Evolutionary conservation across 495 filamentous ascomycete genomes (phyloP).

Genomic region (Achaetomiella virescens): DNA sequence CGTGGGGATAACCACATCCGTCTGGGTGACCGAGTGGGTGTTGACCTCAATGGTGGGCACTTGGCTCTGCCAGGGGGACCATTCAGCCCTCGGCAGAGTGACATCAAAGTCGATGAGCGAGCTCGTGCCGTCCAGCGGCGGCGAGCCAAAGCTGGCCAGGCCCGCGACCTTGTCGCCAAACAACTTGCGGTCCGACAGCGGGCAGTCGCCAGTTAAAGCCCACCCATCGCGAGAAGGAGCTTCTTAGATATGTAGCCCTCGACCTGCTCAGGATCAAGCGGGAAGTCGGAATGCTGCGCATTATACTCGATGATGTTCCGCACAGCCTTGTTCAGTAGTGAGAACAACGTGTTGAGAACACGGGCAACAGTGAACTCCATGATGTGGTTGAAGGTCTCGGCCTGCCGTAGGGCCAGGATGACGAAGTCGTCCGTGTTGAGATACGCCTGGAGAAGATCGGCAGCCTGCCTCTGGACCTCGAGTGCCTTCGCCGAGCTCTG

Average conservation of each 20-base stretch:
- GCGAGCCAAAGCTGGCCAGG: conserved; percentile 76
- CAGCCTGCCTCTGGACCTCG: conserved; percentile 66
- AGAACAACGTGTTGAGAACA: conserved; percentile 88
- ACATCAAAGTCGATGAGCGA: conserved; percentile 96
- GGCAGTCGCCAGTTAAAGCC: conserved; percentile 93
- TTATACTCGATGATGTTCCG: conserved; percentile 94
- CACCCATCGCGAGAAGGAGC: conserved; percentile 80
- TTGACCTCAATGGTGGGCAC: conserved; percentile 94
- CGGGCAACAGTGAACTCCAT: conserved; percentile 95
- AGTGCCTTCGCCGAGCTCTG: conserved; percentile 70
- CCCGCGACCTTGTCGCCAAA: conserved; percentile 80
- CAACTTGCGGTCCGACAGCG: conserved; percentile 73
- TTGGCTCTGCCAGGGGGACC: conserved; percentile 88
- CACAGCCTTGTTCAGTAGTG: conserved; percentile 86
- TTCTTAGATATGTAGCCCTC: conserved; percentile 90
- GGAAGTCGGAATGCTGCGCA: conserved; percentile 86
- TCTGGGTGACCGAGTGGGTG: conserved; percentile 94
- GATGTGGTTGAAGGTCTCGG: conserved; percentile 79
- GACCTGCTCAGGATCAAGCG: conserved; percentile 78
- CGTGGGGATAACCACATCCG: conserved; percentile 95
- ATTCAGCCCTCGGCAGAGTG: conserved; percentile 74
- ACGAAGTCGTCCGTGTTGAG: conserved; percentile 75
- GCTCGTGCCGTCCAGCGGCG: conserved; percentile 62
- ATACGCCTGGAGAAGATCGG: conserved; percentile 67
- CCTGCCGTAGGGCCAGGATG: conserved; percentile 64